phyloP scores from a whole-genome alignment of 148 eudicot species.

The Chenopodium quinoa region DNA sequence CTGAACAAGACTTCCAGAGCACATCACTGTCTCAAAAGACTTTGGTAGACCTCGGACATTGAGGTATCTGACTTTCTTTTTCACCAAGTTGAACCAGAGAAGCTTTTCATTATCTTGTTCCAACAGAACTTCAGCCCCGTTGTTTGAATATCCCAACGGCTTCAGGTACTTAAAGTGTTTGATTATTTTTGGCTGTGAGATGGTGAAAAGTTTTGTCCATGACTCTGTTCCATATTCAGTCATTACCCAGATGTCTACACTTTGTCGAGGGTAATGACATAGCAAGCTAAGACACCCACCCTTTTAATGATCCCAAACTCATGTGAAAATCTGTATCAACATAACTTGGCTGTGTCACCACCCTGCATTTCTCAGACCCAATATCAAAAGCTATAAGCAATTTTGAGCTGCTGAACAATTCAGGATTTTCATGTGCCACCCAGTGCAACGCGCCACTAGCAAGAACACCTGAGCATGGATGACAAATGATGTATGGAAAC shows the following conservation, averaged over 20 bases:
- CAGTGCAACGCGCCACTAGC: constrained; percentile 14
- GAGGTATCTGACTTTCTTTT: constrained; percentile 1
- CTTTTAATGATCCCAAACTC: constrained; percentile 1
- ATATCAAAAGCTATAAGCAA: constrained; percentile 9
- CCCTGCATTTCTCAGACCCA: constrained; percentile 15
- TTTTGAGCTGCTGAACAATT: background rate
- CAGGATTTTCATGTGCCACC: constrained; percentile 1
- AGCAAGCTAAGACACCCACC: background rate
- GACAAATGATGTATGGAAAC: background rate
- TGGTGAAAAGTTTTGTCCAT: constrained; percentile 3
- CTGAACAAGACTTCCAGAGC: constrained; percentile 11
- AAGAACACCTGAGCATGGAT: constrained; percentile 13
- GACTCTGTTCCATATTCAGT: constrained; percentile 3
- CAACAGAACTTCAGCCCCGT: constrained; percentile 16
- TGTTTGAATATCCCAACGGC: constrained; percentile 12
- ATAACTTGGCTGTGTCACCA: constrained; percentile 5
- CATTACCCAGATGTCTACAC: constrained; percentile 10
- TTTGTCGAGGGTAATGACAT: background rate
- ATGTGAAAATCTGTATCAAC: background rate
- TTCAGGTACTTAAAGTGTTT: constrained; percentile 6
- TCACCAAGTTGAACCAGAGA: constrained; percentile 22
- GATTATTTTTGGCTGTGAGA: background rate
- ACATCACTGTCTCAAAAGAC: constrained; percentile 2
- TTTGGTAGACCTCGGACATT: background rate
- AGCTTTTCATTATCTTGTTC: constrained; percentile 14